These are phyloP conservation scores for Fusarium tuaranense DNA, from an alignment of 2,329 filamentous ascomycete genomes.

Conservation along the genomic window DNA sequence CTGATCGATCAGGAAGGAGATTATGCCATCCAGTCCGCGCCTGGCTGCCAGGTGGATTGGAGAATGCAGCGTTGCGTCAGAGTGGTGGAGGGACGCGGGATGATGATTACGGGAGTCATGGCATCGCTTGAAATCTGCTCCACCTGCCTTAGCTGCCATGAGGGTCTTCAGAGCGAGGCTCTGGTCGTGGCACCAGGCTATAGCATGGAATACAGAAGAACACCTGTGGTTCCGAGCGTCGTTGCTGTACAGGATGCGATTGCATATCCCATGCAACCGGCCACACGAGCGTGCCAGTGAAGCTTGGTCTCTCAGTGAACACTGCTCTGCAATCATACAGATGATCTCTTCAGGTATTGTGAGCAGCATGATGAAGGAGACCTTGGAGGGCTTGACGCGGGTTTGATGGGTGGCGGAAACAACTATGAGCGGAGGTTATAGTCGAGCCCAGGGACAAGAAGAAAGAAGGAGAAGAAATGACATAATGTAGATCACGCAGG, in stretches of 20 bases:
- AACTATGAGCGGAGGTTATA: background rate
- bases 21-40: background rate
- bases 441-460: background rate
- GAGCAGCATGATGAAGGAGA: background rate
- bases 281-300: background rate
- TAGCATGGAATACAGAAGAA: background rate
- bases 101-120: background rate
- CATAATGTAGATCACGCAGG: background rate
- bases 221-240: background rate
- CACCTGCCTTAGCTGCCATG: background rate
- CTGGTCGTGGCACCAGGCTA: background rate
- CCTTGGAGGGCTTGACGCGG: background rate
- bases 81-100: background rate
- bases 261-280: background rate
- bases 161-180: background rate
- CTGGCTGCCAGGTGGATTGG: constrained; percentile 3
- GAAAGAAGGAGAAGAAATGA: background rate
- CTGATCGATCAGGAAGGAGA: background rate
- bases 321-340: background rate
- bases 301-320: background rate
- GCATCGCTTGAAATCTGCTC: background rate
- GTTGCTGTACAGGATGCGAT: background rate
- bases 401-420: background rate
- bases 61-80: background rate
- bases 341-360: background rate